Evolutionary conservation across 2,329 filamentous ascomycete genomes (phyloP), one percentile per base, ranked within the genome.

Genomic region (Diaporthe caulivora): DNA sequence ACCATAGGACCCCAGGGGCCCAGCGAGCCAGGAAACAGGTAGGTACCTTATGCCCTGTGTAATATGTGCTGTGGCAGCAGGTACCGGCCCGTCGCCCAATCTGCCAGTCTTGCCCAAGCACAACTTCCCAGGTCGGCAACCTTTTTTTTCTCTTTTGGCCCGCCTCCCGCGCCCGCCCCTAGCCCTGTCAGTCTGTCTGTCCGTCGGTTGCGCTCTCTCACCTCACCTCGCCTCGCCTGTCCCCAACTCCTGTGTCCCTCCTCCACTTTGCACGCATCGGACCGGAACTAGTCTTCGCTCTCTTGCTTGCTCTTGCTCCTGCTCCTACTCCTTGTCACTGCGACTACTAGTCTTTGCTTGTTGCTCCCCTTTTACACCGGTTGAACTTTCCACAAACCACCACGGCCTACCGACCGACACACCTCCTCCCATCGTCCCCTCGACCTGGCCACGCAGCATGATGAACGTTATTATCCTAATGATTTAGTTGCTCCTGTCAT

Each of bases 381-480:
- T 67, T 67, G 55, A 40, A 62, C 60, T 72, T 49, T 62, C 44
- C 47, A 53, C 62, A 67, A 54, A 53, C 62, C 62, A 53, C 31
- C 62, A 67, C 62, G 62, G 44, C 62, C 62, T 44, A 51, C 47
- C 62, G 62, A 57, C 62, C 37, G 42, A 68, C 62, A 24, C 21
- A n/a, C n/a, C n/a, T n/a, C n/a, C 24, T 47, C 47, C 54, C 34
- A 60, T 49, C 51, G 42, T 58, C 49, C 53, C 51, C 51, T 40
- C 24, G 31, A 42, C 58, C 24, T 44, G 49, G 34, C n/a, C 70
- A 67, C 70, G 58, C 53, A 54, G 54, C 51, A 71, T 73, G 65
- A 75, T 68, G 73, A 71, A 73, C 70, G 73, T 73, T 71, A 73
- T 73, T 71, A 73, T 64, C 72, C 67, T 72, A 75, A 70, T 75